Percentiles rank a stretch among this genome's conserved stretches.
These are phyloP conservation scores for Beauveria asiatica DNA, from an alignment of 2,329 filamentous ascomycete genomes.

Conservation along the genomic window DNA sequence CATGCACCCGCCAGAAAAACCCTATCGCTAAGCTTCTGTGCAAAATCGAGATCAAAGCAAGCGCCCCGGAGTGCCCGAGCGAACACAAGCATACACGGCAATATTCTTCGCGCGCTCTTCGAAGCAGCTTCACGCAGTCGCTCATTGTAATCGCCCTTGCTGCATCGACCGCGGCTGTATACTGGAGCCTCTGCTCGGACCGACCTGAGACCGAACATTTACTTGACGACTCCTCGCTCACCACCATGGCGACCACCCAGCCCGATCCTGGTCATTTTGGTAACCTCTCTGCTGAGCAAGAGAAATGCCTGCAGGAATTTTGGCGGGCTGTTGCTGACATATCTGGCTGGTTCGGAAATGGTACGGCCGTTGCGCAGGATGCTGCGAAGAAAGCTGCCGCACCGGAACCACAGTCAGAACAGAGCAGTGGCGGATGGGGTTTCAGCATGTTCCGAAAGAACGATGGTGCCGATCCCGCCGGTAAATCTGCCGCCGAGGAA, in stretches of 20 bases:
- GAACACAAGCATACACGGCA: not conserved
- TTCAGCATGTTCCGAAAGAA: conserved; percentile 59
- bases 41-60: not conserved
- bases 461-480: conserved; percentile 33
- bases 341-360: conserved; percentile 49
- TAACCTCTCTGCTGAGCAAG: conserved; percentile 82
- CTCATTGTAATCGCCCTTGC: not conserved
- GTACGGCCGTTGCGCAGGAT: conserved; percentile 18
- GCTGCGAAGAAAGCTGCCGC: conserved; percentile 23
- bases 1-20: not conserved
- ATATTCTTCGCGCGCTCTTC: not conserved
- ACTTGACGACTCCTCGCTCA: not conserved
- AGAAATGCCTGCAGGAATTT: conserved; percentile 78
- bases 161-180: not conserved
- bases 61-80: not conserved
- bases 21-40: not conserved
- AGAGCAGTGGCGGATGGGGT: conserved; percentile 64
- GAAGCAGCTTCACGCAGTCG: conserved; percentile 1
- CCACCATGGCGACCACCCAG: conserved; percentile 32
- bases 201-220: not conserved
- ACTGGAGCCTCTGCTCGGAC: not conserved
- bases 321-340: conserved; percentile 72
- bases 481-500: conserved; percentile 48
- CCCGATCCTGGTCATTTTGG: conserved; percentile 65
- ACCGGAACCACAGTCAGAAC: conserved; percentile 21